phyloP scores from a whole-genome alignment of 306 rosid genomes.

The Notholithocarpus densiflorus region DNA sequence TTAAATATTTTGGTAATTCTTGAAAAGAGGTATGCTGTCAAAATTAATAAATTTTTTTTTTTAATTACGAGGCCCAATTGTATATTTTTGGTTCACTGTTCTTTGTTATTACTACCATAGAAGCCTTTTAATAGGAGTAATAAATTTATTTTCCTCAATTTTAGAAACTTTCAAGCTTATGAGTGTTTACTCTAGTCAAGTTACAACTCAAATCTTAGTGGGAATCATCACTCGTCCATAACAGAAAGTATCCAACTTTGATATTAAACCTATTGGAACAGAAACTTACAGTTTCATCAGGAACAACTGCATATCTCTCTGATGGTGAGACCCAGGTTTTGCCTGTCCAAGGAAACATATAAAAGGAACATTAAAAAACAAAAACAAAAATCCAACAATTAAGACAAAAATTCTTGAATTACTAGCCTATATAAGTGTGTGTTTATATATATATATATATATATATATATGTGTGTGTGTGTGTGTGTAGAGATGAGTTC shows the following conservation, averaged over 20 bases:
- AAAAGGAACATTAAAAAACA: not conserved
- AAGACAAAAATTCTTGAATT: not conserved
- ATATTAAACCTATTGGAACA: not conserved
- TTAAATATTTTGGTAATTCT: not conserved
- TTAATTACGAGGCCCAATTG: not conserved
- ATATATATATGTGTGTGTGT: no score
- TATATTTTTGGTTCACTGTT: not conserved
- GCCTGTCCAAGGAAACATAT: slow-evolving; percentile 38
- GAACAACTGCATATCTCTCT: slow-evolving; percentile 92
- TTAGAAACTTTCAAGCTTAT: not conserved
- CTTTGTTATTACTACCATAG: not conserved
- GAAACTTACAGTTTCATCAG: slow-evolving; percentile 82
- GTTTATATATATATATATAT: no score
- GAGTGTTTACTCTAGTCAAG: not conserved
- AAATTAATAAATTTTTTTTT: not conserved
- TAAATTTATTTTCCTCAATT: not conserved
- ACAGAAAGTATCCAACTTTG: not conserved
- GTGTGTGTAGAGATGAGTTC: no score
- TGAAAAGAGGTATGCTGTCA: not conserved
- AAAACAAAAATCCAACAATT: slow-evolving; percentile 2
- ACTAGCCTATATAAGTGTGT: not conserved
- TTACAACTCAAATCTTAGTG: not conserved
- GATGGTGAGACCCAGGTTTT: slow-evolving; percentile 62
- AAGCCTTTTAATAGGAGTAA: not conserved
- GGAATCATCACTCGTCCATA: not conserved